A percentile compares a stretch with the other conserved stretches of the same genome.
Conservation (phyloP, 2,329 filamentous ascomycete species). For the Colletotrichum sojae region DNA sequence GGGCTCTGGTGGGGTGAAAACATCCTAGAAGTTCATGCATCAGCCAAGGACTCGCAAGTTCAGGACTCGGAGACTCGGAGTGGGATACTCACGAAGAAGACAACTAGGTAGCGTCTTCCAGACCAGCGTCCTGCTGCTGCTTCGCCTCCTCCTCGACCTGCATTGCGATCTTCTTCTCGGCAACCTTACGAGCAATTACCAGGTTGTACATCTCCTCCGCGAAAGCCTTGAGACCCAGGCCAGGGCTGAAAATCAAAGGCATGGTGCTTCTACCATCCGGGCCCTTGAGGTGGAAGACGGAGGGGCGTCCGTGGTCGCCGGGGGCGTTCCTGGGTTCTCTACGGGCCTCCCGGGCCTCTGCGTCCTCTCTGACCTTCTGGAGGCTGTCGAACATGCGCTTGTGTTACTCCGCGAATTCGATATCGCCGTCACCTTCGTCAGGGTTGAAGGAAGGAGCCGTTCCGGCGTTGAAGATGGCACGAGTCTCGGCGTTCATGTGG, state of each 20-base stretch:
- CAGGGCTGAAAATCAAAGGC: background rate
- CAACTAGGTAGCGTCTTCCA: background rate
- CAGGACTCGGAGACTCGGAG: no score
- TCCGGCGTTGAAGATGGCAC: background rate
- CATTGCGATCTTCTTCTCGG: background rate
- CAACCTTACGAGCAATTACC: background rate
- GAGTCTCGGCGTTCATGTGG: conserved; percentile 2
- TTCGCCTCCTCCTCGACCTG: background rate
- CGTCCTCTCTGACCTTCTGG: background rate
- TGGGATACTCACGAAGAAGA: no score
- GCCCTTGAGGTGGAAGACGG: background rate
- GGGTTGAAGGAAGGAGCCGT: background rate
- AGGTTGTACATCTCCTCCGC: background rate
- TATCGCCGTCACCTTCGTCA: background rate
- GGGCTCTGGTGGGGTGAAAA: no score
- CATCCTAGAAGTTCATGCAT: no score
- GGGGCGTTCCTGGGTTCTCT: background rate
- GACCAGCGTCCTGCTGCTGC: background rate
- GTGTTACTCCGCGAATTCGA: background rate
- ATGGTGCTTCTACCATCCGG: background rate
- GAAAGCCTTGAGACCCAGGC: background rate
- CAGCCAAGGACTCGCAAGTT: no score
- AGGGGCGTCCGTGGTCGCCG: background rate
- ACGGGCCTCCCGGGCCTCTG: background rate
- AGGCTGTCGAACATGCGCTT: background rate